Percentiles rank a stretch among this genome's conserved stretches.
These are phyloP conservation scores for Hypoxylon sp. DNA, from an alignment of 2,329 filamentous ascomycete species.

Conservation along the genomic window DNA sequence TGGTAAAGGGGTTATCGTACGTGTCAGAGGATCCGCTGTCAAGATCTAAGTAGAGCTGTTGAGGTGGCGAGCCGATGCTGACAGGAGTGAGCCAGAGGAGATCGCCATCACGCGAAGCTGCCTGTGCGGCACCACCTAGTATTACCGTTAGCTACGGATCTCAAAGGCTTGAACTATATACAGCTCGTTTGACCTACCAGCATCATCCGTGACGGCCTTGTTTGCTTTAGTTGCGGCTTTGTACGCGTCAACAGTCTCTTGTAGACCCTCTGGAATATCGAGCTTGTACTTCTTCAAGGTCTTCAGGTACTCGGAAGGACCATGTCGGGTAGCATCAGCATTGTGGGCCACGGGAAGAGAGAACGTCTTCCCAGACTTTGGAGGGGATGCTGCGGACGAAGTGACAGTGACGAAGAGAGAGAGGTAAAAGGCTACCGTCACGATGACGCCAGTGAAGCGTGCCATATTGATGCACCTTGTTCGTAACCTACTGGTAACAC, in stretches of 20 bases:
- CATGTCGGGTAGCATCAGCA: slow-evolving; percentile 46
- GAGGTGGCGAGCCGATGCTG: slow-evolving; percentile 64
- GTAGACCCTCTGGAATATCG: slow-evolving; percentile 50
- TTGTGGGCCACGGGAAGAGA: slow-evolving; percentile 50
- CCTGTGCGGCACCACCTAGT: slow-evolving; percentile 55
- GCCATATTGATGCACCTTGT: slow-evolving; percentile 39
- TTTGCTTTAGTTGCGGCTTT: slow-evolving; percentile 31
- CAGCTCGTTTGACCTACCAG: slow-evolving; percentile 27
- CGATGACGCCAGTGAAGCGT: slow-evolving; percentile 35
- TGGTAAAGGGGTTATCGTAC: slow-evolving; percentile 65
- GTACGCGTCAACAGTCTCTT: slow-evolving; percentile 49
- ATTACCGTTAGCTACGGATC: slow-evolving; percentile 36
- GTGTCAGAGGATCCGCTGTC: slow-evolving; percentile 70
- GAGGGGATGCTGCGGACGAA: slow-evolving; percentile 33
- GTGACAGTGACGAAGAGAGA: slow-evolving; percentile 38
- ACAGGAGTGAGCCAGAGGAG: slow-evolving; percentile 62
- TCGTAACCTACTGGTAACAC: slow-evolving; percentile 15
- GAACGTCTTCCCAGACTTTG: slow-evolving; percentile 42
- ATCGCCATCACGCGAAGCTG: slow-evolving; percentile 59
- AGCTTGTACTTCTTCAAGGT: slow-evolving; percentile 55
- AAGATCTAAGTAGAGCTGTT: slow-evolving; percentile 64
- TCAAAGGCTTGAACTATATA: background rate
- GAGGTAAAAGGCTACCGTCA: slow-evolving; percentile 44
- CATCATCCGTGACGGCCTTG: slow-evolving; percentile 36
- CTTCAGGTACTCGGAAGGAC: slow-evolving; percentile 52